These are phyloP conservation scores for Clonostachys chloroleuca DNA, from an alignment of 2,329 filamentous ascomycete genomes.

Conservation along the genomic window DNA sequence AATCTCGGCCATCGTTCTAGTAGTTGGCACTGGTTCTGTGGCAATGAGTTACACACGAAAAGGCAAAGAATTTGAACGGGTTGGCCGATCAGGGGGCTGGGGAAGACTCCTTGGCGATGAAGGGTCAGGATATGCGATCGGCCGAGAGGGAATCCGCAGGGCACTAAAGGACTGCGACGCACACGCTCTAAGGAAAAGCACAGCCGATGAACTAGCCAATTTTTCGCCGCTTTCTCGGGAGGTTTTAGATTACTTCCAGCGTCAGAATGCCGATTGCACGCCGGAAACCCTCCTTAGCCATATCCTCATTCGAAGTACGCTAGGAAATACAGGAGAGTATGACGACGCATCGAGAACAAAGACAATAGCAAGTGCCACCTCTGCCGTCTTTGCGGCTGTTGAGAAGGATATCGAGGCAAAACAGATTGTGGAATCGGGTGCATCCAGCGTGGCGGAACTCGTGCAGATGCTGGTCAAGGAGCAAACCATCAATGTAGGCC, in stretches of 20 bases:
- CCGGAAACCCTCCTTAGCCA: conserved; percentile 10
- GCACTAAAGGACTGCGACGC: conserved; percentile 22
- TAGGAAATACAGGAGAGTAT: not conserved
- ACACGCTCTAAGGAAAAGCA: conserved; percentile 3
- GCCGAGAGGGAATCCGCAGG: conserved; percentile 23
- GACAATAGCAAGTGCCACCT: conserved; percentile 11
- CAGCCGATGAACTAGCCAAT: not conserved
- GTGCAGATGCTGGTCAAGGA: conserved; percentile 6
- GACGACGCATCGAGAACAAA: conserved; percentile 1
- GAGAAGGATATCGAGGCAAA: conserved; percentile 7
- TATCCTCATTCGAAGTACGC: conserved; percentile 6
- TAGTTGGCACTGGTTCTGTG: conserved; percentile 36
- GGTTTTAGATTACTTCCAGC: conserved; percentile 8
- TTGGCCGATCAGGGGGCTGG: conserved; percentile 34
- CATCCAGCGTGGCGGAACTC: conserved; percentile 8
- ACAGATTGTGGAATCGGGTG: conserved; percentile 8
- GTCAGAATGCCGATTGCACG: conserved; percentile 3
- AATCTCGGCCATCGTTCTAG: conserved; percentile 23
- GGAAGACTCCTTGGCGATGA: conserved; percentile 36
- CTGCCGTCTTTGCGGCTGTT: conserved; percentile 9
- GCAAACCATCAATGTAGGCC: conserved; percentile 7
- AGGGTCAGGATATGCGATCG: conserved; percentile 33
- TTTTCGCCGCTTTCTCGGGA: conserved; percentile 7
- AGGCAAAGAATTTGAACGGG: conserved; percentile 11
- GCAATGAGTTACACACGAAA: conserved; percentile 28